Evolutionary conservation across 352 stramenopile genomes (phyloP), one percentile per base, ranked within the genome.

Genomic region (Pythium scleroteichum): DNA sequence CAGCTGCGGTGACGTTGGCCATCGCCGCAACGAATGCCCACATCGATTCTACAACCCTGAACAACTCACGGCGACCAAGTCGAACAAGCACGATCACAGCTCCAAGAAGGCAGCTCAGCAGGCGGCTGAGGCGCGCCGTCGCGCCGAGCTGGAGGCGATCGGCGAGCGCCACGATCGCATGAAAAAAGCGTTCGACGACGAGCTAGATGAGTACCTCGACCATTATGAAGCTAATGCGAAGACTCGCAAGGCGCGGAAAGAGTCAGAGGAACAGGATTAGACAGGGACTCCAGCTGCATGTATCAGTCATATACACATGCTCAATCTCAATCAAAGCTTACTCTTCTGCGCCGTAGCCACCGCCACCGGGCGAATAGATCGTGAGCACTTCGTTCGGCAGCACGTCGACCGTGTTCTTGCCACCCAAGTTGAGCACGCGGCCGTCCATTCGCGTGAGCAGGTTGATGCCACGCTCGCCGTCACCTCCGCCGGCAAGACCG

Each of bases 341-440:
- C 22, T 62, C 56, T 33, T 27, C 46, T 50, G 16, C 51, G 29
- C 96, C 96, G 61, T 95, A 99, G 59, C 96, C 97, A 29, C 97
- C 97, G 14, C 95, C 97, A 23, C 97, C 97, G 7, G 97, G 97
- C 47, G 97, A 98, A 63, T 92, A 90, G 61, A 99, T 98, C 40
- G 91, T 90, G 61, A 99, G 85, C 22, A 93, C 66, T 68, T 99
- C 97, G 46, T 97, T 89, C 42, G 94, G 77, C 22, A 85, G 61
- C 26, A 99, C 88, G 26, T 92, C 66, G 22, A 98, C 92, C 54
- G 95, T 99, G 72, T 97, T 98, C 71, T 99, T 98, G 55, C 96
- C 96, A 14, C 80, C 84, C 5, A 94, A 59, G 59, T 94, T 95
- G 27, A 93, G 61, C 29, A 78, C 78, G 22, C 83, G 79, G 24